Percentiles rank a stretch among this genome's conserved stretches.
These are phyloP conservation scores for Mariannaea sp. DNA, from an alignment of 2,329 filamentous ascomycete genomes.

Conservation along the genomic window DNA sequence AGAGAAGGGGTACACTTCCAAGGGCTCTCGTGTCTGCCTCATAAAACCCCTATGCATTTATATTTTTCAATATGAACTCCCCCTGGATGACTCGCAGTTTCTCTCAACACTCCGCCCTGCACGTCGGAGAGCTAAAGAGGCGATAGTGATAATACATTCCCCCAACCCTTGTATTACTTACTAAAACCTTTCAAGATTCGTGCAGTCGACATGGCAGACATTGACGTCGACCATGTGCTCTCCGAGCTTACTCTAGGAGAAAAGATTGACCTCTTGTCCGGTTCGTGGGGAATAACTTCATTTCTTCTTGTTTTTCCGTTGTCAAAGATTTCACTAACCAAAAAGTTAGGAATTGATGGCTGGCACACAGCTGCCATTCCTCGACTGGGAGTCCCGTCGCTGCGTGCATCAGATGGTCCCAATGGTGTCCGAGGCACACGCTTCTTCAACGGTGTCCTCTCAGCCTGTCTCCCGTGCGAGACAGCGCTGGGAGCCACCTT, in stretches of 20 bases:
- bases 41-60: too few species aligned
- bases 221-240: neutral
- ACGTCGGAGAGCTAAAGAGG: too few species aligned
- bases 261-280: neutral
- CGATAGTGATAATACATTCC: too few species aligned
- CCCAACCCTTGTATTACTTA: too few species aligned
- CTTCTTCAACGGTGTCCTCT: slow-evolving; percentile 18
- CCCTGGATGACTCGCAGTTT: too few species aligned
- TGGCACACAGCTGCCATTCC: slow-evolving; percentile 4
- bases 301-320: neutral
- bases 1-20: too few species aligned
- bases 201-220: neutral
- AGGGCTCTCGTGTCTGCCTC: too few species aligned
- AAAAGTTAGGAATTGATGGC: neutral
- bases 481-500: slow-evolving; percentile 7
- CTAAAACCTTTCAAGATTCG: too few species aligned
- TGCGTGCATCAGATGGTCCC: slow-evolving; percentile 27
- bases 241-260: neutral
- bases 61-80: too few species aligned
- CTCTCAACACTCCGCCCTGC: too few species aligned
- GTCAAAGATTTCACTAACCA: neutral
- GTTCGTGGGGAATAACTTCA: neutral
- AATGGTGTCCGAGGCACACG: slow-evolving; percentile 23
- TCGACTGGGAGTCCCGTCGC: slow-evolving; percentile 4
- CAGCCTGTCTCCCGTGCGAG: slow-evolving; percentile 16